Evolutionary conservation across 2,329 filamentous ascomycete genomes (phyloP).

Genomic region (Pyrenophora seminiperda): DNA sequence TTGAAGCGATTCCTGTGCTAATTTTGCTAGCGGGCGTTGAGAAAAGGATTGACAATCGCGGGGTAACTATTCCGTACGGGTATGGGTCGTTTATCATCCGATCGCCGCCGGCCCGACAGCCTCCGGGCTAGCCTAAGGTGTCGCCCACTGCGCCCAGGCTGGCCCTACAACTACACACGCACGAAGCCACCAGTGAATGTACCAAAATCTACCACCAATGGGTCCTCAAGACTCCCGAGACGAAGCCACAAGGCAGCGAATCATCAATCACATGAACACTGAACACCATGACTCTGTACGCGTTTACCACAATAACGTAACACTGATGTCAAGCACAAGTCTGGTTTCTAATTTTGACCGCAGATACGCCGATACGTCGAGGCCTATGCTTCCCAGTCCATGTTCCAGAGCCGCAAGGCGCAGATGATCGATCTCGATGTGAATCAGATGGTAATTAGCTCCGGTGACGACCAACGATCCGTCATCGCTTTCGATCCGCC

Average conservation of each 20-base stretch:
- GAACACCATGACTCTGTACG: conserved; percentile 73
- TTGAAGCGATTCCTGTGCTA: background rate
- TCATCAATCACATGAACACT: conserved; percentile 84
- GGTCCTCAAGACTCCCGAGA: conserved; percentile 42
- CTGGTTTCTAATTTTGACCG: conserved; percentile 14
- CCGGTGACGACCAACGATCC: conserved; percentile 57
- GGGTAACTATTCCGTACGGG: no score
- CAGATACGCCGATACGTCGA: conserved; percentile 75
- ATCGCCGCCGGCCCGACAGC: conserved; percentile 14
- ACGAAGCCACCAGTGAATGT: background rate
- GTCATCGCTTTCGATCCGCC: conserved; percentile 71
- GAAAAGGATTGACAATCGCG: conserved; percentile 7
- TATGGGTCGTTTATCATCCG: conserved; percentile 12
- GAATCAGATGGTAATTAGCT: conserved; percentile 64
- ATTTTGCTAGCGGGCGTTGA: conserved; percentile 20
- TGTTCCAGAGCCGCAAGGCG: conserved; percentile 61
- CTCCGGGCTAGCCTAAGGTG: conserved; percentile 1
- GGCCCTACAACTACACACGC: background rate
- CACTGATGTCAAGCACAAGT: background rate
- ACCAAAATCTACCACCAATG: background rate
- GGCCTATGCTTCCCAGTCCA: conserved; percentile 67
- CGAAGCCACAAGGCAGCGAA: conserved; percentile 61
- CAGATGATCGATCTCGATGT: conserved; percentile 70
- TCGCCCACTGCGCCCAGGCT: conserved; percentile 1
- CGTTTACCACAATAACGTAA: background rate